These are phyloP conservation scores for Mariannaea elegans DNA, from an alignment of 2,329 filamentous ascomycete species.

Conservation along the genomic window DNA sequence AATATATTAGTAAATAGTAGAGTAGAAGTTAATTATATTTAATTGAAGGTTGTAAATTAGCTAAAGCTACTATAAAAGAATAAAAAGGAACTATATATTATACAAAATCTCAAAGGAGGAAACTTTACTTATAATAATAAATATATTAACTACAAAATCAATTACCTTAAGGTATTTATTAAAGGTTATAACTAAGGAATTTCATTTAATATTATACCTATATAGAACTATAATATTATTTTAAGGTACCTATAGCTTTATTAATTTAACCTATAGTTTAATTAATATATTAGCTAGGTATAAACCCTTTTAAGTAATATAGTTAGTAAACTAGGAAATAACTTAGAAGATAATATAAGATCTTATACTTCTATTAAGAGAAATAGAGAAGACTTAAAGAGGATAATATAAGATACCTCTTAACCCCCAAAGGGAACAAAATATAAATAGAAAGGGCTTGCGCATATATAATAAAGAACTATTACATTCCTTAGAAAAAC, in stretches of 20 bases:
- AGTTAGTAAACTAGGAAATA: background rate
- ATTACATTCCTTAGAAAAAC: slow-evolving; percentile 6
- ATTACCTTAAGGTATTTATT: background rate
- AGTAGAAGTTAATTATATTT: background rate
- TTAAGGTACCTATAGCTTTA: background rate
- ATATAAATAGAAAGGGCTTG: slow-evolving; percentile 10
- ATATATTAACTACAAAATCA: background rate
- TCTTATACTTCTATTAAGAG: background rate
- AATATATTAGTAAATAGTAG: background rate
- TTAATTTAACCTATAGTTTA: background rate
- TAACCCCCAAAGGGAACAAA: background rate
- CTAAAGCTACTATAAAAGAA: background rate
- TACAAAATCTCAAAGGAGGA: background rate
- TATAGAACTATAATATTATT: background rate
- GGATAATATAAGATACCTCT: background rate
- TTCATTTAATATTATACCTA: background rate
- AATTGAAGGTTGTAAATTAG: background rate
- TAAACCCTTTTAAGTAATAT: background rate
- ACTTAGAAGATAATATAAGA: background rate
- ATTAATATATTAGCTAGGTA: background rate
- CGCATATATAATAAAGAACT: background rate
- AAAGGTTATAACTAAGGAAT: background rate
- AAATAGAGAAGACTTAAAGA: background rate
- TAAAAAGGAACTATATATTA: background rate
- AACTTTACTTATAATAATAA: background rate